Base-by-base conservation (phyloP, 805 yeast genomes). In the Hemisphaericaspora nanyangensis region DNA sequence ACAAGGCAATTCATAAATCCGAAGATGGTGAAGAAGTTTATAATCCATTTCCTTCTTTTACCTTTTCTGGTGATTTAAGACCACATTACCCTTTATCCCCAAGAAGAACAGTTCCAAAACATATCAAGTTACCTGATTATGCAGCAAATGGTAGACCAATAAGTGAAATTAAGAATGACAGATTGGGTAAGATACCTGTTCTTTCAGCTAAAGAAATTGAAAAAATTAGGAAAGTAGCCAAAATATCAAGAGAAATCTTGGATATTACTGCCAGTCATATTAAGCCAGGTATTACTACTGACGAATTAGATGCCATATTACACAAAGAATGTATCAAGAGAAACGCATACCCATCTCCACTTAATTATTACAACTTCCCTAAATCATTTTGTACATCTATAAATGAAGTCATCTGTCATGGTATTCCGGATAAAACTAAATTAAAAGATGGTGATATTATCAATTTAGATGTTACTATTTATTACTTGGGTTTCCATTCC, bases 381-480 rank as follows among this genome's bases (percentile, higher is more conserved):
- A 90, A 89, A 59, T 80, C 93, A 17, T 76, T 87, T 30, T 93
- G 99, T 65, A 88, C 96, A 1, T 88, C 96, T 2, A 83, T 93
- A 31, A 93, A 93, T 63, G 99, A 93, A 69, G 81, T 89, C 42
- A 85, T 93, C 44, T 93, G 99, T 60, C 99, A 93, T 62, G 99
- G 99, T 47, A 85, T 93, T 43, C 99, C 99, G 19, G 99, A 93
- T 63, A 76, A 85, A 65, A 76, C 90, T 39, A 81, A 80, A 25
- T 73, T 93, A 47, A 67, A 86, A 60, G 98, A 91, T 49, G 99
- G 99, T 43, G 99, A 93, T 58, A 91, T 93, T 50, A 76, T 93
- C 44, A 93, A 93, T 58, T 68, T 93, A 47, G 99, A 93, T 60
- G 86, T 93, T 35, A 76, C 96, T 3, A 61, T 93, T 38, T 93